Percentiles rank a stretch among this genome's conserved stretches.
Evolutionary conservation across 805 yeast genomes (phyloP).

Genomic region (Maudiozyma serrabonitensis): DNA sequence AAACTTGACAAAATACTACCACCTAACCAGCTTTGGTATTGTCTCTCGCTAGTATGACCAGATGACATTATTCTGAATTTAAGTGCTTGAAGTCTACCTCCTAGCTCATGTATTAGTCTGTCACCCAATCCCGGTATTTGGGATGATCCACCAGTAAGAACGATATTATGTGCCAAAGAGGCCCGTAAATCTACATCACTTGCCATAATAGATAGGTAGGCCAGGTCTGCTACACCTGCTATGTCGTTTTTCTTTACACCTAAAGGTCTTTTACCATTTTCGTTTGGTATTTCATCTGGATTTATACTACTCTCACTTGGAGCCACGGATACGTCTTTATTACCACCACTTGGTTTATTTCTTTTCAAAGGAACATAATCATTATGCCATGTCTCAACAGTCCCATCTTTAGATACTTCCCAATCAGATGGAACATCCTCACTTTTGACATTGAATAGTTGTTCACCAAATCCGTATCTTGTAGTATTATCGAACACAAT

Average conservation of each 20-base stretch:
- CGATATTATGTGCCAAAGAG: slow-evolving; percentile 78
- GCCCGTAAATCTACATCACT: slow-evolving; percentile 78
- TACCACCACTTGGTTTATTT: slow-evolving; percentile 26
- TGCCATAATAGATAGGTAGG: slow-evolving; percentile 42
- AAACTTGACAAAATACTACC: slow-evolving; percentile 80
- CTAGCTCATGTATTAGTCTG: slow-evolving; percentile 61
- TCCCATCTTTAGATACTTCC: slow-evolving; percentile 42
- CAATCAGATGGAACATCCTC: slow-evolving; percentile 32
- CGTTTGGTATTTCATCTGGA: slow-evolving; percentile 13
- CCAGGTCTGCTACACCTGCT: slow-evolving; percentile 52
- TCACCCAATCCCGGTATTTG: slow-evolving; percentile 75
- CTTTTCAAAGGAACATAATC: slow-evolving; percentile 72
- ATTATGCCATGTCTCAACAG: slow-evolving; percentile 41
- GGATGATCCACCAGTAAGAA: slow-evolving; percentile 77
- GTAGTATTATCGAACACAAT: slow-evolving; percentile 48
- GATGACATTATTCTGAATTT: slow-evolving; percentile 76
- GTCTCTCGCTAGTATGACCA: slow-evolving; percentile 70
- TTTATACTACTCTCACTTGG: slow-evolving; percentile 21
- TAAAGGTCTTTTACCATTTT: slow-evolving; percentile 24
- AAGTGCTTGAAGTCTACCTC: slow-evolving; percentile 66
- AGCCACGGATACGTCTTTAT: slow-evolving; percentile 23
- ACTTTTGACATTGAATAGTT: slow-evolving; percentile 55
- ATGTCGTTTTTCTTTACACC: slow-evolving; percentile 14
- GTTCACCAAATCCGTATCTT: slow-evolving; percentile 55
- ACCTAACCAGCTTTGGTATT: slow-evolving; percentile 82